phyloP scores from a whole-genome alignment of 1,139 yeast genomes.

The Geotrichum australiense region DNA sequence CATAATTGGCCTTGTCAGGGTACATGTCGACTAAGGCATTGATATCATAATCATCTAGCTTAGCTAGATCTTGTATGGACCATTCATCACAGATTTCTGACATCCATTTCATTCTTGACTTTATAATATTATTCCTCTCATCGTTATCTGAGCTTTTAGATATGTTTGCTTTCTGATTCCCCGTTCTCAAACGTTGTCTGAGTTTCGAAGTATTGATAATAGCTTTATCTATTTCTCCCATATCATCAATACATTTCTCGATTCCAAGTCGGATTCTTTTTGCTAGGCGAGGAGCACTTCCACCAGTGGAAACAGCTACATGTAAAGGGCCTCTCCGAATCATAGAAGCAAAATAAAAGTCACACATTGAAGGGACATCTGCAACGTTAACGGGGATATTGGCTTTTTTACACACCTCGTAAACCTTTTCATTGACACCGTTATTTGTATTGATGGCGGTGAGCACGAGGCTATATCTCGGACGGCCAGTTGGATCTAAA shows the following conservation, averaged over 20 bases:
- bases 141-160: slow-evolving; percentile 26
- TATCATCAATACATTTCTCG: slow-evolving; percentile 36
- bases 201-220: slow-evolving; percentile 57
- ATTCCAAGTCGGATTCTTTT: slow-evolving; percentile 56
- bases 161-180: slow-evolving; percentile 9
- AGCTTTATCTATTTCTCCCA: slow-evolving; percentile 40
- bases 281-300: slow-evolving; percentile 73
- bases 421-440: slow-evolving; percentile 50
- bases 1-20: slow-evolving; percentile 18
- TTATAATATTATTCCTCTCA: slow-evolving; percentile 40
- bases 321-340: slow-evolving; percentile 71
- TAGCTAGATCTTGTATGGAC: slow-evolving; percentile 55
- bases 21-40: slow-evolving; percentile 26
- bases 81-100: slow-evolving; percentile 56
- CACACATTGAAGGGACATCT: slow-evolving; percentile 76
- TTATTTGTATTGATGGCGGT: slow-evolving; percentile 69
- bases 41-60: slow-evolving; percentile 26
- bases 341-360: slow-evolving; percentile 79
- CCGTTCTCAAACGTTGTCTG: slow-evolving; percentile 44
- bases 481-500: slow-evolving; percentile 19
- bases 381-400: slow-evolving; percentile 73
- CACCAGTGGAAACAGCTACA: slow-evolving; percentile 78
- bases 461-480: slow-evolving; percentile 53
- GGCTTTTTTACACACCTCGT: slow-evolving; percentile 42
- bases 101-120: slow-evolving; percentile 68